Evolutionary conservation across 495 filamentous ascomycete species (phyloP), one percentile per base, ranked within the genome.

Genomic region (Neurospora sp.): DNA sequence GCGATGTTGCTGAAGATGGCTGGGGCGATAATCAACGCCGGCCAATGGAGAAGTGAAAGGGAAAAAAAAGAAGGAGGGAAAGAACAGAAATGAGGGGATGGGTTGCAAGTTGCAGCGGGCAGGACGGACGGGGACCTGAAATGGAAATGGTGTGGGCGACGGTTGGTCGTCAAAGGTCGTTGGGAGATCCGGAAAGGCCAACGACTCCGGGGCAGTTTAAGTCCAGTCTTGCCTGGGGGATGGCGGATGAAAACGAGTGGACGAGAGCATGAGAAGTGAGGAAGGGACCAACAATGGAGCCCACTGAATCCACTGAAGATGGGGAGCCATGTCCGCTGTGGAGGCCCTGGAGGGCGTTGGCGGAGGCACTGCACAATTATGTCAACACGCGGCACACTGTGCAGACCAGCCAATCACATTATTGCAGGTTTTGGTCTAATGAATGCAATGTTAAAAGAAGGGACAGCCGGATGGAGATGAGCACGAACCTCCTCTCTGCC

Each of bases 31-130:
- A 19, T 66, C 54, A 31, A 73, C 72, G 72, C 28, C 72, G 28
- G 74, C 70, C 54, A 75, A 73, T 73, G 71, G 54, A 75, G 79
- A 82, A 79, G 70, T 39, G 77, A 78, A 79, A 40, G 69, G 54
- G 66, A 74, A 76, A 59, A 70, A 72, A 62, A 72, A 62, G 71
- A 76, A 45, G 74, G 54, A 72, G 70, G 71, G 79, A 71, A 73
- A 71, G 70, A 76, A 79, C 62, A 73, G 70, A 75, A 75, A 73
- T 74, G 76, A 71, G 77, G 72, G 71, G 69, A 76, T 69, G 73
- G 73, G 74, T 62, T 31, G 48, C 48, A 62, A 31, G 19, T 28
- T 28, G 54, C 11, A 15, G n/a, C 21, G 24, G 48, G 24, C 10
- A 62, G 54, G 28, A 62, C 54, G 54, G 48, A 59, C 48, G 48